phyloP scores from a whole-genome alignment of 2,329 filamentous ascomycete genomes.

The Xylaria digitata region DNA sequence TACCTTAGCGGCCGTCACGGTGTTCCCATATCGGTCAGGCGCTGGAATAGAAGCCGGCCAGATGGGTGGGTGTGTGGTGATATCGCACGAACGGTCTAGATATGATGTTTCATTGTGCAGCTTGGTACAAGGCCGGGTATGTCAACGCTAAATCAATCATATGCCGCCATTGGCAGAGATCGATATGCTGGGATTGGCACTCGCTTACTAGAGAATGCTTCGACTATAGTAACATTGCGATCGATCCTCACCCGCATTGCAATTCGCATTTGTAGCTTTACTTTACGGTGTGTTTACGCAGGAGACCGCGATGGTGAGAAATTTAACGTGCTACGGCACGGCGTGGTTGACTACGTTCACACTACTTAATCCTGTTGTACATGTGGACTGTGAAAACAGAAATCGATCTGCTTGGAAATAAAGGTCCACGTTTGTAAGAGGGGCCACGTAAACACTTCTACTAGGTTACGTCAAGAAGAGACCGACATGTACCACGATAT shows the following conservation, averaged over 20 bases:
- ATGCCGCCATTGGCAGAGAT: background rate
- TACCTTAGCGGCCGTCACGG: background rate
- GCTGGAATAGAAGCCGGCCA: background rate
- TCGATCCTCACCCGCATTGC: background rate
- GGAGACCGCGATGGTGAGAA: background rate
- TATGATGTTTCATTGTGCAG: background rate
- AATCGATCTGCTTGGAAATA: background rate
- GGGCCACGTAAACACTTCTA: slow-evolving; percentile 11
- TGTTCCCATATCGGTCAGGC: background rate
- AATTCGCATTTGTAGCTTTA: background rate
- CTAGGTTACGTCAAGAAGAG: background rate
- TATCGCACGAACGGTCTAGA: background rate
- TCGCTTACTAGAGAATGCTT: background rate
- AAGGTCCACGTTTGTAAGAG: background rate
- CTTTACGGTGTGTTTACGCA: background rate
- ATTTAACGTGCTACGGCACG: background rate
- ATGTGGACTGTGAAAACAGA: background rate
- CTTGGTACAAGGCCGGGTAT: background rate
- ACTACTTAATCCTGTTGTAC: background rate
- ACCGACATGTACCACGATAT: slow-evolving; percentile 1
- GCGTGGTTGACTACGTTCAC: background rate
- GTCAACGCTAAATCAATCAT: background rate
- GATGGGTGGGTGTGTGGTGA: background rate
- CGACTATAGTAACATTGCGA: background rate
- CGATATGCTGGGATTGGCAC: background rate